Conservation (phyloP, 768 basidiomycete species). For the Neoboletus magnificus region DNA sequence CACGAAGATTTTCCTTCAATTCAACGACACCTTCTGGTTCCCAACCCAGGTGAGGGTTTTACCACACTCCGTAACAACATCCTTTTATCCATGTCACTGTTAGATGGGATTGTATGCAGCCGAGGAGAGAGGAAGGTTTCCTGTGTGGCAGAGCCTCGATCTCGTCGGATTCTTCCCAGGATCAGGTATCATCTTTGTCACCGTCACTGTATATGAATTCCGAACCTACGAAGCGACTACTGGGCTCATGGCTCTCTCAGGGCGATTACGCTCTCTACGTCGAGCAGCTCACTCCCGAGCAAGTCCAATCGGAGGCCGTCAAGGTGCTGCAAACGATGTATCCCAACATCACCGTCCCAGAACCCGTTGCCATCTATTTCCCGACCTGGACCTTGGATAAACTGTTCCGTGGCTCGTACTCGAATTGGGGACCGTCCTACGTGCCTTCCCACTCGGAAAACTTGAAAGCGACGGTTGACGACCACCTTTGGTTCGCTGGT, state of each 20-base stretch:
- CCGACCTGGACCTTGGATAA: conserved; percentile 54
- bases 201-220: conserved; percentile 20
- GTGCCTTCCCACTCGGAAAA: conserved; percentile 49
- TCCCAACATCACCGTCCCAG: conserved; percentile 49
- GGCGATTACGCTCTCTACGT: conserved; percentile 59
- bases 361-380: conserved; percentile 54
- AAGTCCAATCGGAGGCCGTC: conserved; percentile 52
- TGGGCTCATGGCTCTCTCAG: conserved; percentile 28
- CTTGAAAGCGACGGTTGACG: conserved; percentile 49
- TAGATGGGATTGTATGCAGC: conserved; percentile 54
- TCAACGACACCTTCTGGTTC: conserved; percentile 59
- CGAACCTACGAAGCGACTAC: neutral
- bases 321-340: conserved; percentile 56
- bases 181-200: conserved; percentile 43
- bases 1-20: conserved; percentile 67
- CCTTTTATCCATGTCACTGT: neutral
- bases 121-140: conserved; percentile 53
- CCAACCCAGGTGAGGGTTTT: conserved; percentile 35
- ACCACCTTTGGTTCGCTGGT: conserved; percentile 57
- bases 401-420: conserved; percentile 45
- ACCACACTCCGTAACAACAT: neutral
- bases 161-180: conserved; percentile 55
- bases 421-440: conserved; percentile 67
- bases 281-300: conserved; percentile 45
- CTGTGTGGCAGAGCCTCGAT: conserved; percentile 67